phyloP scores from a whole-genome alignment of 2,329 filamentous ascomycete species.

The Thelonectria blattea region DNA sequence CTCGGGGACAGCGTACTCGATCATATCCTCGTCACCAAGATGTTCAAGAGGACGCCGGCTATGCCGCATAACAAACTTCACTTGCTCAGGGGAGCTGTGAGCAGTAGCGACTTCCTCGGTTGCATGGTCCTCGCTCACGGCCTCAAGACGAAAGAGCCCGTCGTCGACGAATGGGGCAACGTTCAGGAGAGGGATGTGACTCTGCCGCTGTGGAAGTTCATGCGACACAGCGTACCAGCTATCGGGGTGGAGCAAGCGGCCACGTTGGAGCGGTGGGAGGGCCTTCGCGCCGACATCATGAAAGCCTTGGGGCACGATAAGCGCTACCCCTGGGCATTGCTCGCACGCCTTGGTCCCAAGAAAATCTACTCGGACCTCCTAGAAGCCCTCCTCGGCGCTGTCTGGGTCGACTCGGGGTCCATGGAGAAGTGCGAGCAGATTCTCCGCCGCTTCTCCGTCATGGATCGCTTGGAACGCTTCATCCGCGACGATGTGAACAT shows the following conservation, averaged over 20 bases:
- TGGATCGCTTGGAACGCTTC: conserved; percentile 66
- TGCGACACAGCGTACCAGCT: conserved; percentile 62
- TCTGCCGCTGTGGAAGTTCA: conserved; percentile 70
- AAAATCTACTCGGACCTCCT: conserved; percentile 88
- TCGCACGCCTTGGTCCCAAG: conserved; percentile 68
- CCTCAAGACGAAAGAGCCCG: conserved; percentile 32
- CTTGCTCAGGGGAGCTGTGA: conserved; percentile 73
- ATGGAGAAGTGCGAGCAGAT: conserved; percentile 65
- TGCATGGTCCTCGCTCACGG: conserved; percentile 69
- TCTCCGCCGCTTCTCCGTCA: conserved; percentile 67
- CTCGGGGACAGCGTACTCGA: conserved; percentile 88
- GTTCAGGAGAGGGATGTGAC: conserved; percentile 28
- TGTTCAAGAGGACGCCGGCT: conserved; percentile 56
- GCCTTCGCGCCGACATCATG: conserved; percentile 56
- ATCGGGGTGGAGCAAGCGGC: conserved; percentile 55
- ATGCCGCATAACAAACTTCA: conserved; percentile 70
- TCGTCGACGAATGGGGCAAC: conserved; percentile 22
- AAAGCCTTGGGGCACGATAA: conserved; percentile 55
- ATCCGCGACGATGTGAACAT: conserved; percentile 64
- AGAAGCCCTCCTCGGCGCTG: conserved; percentile 79
- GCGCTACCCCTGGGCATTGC: conserved; percentile 77
- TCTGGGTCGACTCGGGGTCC: conserved; percentile 80
- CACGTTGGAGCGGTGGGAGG: conserved; percentile 52
- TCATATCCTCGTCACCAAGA: conserved; percentile 69
- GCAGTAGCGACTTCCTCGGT: conserved; percentile 80